Evolutionary conservation across 805 yeast species (phyloP).

Genomic region (Ogataea philodendri): DNA sequence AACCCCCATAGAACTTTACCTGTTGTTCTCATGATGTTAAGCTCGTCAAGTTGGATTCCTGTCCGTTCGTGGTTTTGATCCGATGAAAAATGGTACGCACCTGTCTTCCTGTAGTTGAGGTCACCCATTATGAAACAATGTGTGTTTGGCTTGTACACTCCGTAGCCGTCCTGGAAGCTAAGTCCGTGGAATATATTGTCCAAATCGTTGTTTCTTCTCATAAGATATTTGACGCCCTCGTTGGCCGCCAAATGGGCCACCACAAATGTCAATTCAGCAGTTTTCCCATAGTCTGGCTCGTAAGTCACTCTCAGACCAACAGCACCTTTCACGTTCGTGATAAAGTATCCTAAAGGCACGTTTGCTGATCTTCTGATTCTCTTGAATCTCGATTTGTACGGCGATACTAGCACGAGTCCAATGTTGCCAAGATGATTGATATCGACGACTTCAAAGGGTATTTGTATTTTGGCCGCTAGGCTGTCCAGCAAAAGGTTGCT

Average conservation of each 20-base stretch:
- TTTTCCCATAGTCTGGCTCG: constrained; percentile 19
- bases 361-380: constrained; percentile 25
- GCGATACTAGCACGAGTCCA: constrained; percentile 51
- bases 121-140: constrained; percentile 84
- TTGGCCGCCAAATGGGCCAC: constrained; percentile 74
- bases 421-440: constrained; percentile 54
- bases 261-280: constrained; percentile 55
- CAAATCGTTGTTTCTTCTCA: constrained; percentile 53
- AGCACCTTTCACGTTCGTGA: constrained; percentile 74
- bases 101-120: constrained; percentile 67
- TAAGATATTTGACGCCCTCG: constrained; percentile 55
- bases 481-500: constrained; percentile 36
- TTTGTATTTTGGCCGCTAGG: constrained; percentile 36
- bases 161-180: constrained; percentile 56
- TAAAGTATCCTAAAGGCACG: constrained; percentile 54
- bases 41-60: constrained; percentile 44
- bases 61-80: background rate
- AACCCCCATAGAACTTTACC: constrained; percentile 60
- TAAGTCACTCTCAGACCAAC: constrained; percentile 55
- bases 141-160: constrained; percentile 47
- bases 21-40: constrained; percentile 39
- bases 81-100: constrained; percentile 17
- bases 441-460: constrained; percentile 42
- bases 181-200: constrained; percentile 48
- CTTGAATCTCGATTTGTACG: constrained; percentile 31